Evolutionary conservation across 169 alveolate genomes (phyloP), one percentile per base, ranked within the genome.

Genomic region (Eimeria falciformis): DNA sequence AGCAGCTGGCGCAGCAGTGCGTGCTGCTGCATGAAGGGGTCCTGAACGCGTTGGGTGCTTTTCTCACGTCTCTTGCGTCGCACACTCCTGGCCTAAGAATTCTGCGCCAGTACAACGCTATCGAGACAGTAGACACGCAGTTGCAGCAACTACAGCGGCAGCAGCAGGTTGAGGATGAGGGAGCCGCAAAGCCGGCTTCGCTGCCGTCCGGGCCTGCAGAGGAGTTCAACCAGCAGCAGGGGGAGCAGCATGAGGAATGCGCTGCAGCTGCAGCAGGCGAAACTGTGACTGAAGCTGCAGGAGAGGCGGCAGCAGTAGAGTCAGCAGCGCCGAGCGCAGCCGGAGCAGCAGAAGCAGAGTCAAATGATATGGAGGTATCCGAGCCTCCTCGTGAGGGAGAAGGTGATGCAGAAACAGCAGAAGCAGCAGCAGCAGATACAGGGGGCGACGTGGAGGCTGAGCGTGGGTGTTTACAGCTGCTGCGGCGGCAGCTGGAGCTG

Each of bases 1-100:
- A 75, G 66, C 85, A 75, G 85, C 85, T 75, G 21, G 85, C 85
- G 17, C 85, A 75, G 85, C 85, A 75, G 37, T 75, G 85, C 43
- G 85, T 75, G 66, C 65, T 75, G 85, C 85, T 75, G 85, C 66
- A 87, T 56, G 92, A 87, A 27, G 86, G 81, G 23, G 37, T 46
- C 18, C 92, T 87, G 45, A 56, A 65, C 21, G 84, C 92, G 50
- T 27, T 71, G 21, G 92, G 92, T 6, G 86, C 87, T 7, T 87
- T 87, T 53, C 81, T 87, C 25, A 68, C 92, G 9, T 68, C 92
- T 40, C 37, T 87, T 27, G 92, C 81, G 18, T 47, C 81, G n/a
- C 92, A 87, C 47, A 58, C 92, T 7, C 37, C 86, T 3, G 92
- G 92, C 29, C 69, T 87, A 43, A 11, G 50, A 6, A 65, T n/a